Base-by-base conservation (phyloP, 2,329 filamentous ascomycete genomes). In the Aspergillus tamarii region DNA sequence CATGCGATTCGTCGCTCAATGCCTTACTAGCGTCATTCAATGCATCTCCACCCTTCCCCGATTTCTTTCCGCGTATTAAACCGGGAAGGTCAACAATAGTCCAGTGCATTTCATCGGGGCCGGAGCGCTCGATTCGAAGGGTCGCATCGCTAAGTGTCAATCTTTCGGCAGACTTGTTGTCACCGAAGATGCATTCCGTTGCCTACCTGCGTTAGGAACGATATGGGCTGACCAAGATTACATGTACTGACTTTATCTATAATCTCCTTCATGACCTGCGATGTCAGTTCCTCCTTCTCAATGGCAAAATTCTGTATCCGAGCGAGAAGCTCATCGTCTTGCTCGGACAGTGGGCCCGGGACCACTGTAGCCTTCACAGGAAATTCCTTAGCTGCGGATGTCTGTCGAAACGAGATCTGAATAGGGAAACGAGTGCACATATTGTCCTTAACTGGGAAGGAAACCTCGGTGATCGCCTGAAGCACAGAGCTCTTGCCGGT, bases 401-500 rank as follows among this genome's bases (percentile, higher is more conserved):
- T 54, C 28, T 64, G 62, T 32, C 59, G 36, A 23, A 64, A 64
- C 1, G 59, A 55, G 6, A 64, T 62, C 53, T 64, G 58, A 9
- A 60, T 57, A 1, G 62, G 57, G 16, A 61, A 64, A 14, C 58
- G 52, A 11, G 62, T 64, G n/a, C 62, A 64, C 9, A 57, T 60
- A 4, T n/a, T 32, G 8, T 60, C 50, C 9, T 61, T 39, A 3
- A 60, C 50, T 0, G 62, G 62, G n/a, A 64, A 61, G 8, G 58
- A 57, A 9, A 61, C 48, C 12, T 64, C 57, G 4, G 54, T 64
- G 10, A 59, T 52, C 14, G 61, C 65, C 30, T 65, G 58, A 16
- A 67, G 52, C 3, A 67, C 64, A 10, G 62, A 65, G 26, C 61
- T 65, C 34, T 64, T 59, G 19, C 64, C 65, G 30, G 58, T 54